These are phyloP conservation scores for Arachis hypogaea DNA, from an alignment of 306 rosid genomes.

Conservation along the genomic window DNA sequence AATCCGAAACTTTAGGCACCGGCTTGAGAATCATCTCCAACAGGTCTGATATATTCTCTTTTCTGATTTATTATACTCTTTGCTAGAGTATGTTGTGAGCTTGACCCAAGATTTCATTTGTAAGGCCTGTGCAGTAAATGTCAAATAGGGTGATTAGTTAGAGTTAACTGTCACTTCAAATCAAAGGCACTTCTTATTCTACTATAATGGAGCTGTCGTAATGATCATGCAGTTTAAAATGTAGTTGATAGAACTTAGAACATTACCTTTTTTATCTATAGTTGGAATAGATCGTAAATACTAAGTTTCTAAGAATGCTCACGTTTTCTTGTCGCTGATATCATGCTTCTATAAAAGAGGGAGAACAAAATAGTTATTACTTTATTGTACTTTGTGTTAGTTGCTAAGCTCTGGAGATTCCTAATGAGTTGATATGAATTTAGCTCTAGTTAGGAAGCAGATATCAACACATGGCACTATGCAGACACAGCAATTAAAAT, in stretches of 20 bases:
- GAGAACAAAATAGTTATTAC: conserved; percentile 19
- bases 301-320: neutral
- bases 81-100: conserved; percentile 1
- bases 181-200: conserved; percentile 22
- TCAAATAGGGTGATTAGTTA: conserved; percentile 1
- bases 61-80: neutral
- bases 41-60: conserved; percentile 44
- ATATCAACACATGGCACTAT: too few species aligned
- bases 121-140: conserved; percentile 21
- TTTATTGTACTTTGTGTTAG: conserved; percentile 6
- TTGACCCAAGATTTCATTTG: conserved; percentile 22
- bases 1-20: conserved; percentile 68
- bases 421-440: neutral
- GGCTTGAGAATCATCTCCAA: conserved; percentile 52
- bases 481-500: too few species aligned
- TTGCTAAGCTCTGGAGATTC: conserved; percentile 17
- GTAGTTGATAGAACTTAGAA: neutral
- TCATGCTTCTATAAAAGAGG: conserved; percentile 2
- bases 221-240: conserved; percentile 3
- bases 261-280: conserved; percentile 1
- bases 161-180: neutral
- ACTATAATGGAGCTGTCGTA: neutral
- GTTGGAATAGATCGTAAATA: conserved; percentile 14
- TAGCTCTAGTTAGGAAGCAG: conserved; percentile 5
- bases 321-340: neutral